Base-by-base conservation (phyloP, 202 grass and related monocot genomes). In the Bolboschoenoplectus hybrid region DNA sequence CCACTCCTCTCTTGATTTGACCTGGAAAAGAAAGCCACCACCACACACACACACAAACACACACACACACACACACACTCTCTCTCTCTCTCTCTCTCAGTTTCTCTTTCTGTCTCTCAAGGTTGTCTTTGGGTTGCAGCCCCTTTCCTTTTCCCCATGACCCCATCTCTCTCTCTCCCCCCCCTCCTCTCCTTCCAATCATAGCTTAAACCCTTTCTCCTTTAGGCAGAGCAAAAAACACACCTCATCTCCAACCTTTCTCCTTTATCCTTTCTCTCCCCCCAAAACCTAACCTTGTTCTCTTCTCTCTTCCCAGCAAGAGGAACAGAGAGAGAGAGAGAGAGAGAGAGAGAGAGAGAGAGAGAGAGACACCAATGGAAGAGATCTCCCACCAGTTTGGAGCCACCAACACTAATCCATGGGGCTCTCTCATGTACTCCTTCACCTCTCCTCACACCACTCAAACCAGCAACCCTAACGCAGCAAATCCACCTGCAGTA, bases 311-410 rank as follows among this genome's bases (percentile, higher is more conserved):
- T 45, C 81, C 70, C 83, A 80, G 52, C 74, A 57, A 57, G 83
- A 82, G 79, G 85, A 61, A 26, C 26, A 26, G 71, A 85, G 89
- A n/a, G 41, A 16, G 16, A 86, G 81, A 77, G 90, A 67, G 71
- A 85, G 89, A n/a, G 41, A 26, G 71, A 85, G 89, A n/a, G 41
- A n/a, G n/a, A n/a, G n/a, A n/a, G 71, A 85, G 89, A n/a, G 41
- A 71, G 66, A 16, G 16, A 86, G 81, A 77, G 90, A 67, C 77
- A 88, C 89, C 90, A 88, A 95, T 95, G 93, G 93, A 95, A 82
- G 94, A 97, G 82, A 90, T 97, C 85, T 90, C 89, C 67, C 89
- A 93, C 47, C 94, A 97, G 85, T 92, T 93, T 7, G 91, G 88
- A 61, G 62, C 87, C 6, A 90, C 86, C 19, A 88, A 82, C 32